phyloP scores from a whole-genome alignment of 345 rosid genomes.

The Cardamine occulta region DNA sequence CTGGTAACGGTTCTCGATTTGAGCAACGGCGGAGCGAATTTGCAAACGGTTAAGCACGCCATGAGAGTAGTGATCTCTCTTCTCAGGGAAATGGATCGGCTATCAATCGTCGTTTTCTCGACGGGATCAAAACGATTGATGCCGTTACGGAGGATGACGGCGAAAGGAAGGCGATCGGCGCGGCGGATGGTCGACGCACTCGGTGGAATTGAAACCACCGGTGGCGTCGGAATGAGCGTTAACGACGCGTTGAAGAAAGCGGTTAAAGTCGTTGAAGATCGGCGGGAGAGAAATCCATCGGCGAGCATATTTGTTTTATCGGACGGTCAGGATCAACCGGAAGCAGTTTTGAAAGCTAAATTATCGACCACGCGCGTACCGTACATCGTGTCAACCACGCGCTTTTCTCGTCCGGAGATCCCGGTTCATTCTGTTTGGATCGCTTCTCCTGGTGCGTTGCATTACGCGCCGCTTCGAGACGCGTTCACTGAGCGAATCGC shows the following conservation, averaged over 20 bases:
- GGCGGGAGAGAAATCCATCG: conserved; percentile 72
- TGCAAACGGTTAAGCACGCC: conserved; percentile 64
- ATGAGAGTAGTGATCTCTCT: conserved; percentile 65
- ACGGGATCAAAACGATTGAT: conserved; percentile 66
- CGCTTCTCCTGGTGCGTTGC: conserved; percentile 37
- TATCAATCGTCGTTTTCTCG: conserved; percentile 83
- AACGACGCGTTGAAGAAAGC: conserved; percentile 88
- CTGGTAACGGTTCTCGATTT: conserved; percentile 77
- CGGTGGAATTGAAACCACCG: conserved; percentile 37
- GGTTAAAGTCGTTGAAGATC: conserved; percentile 83
- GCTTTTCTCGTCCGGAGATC: conserved; percentile 53
- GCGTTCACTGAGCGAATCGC: conserved; percentile 54
- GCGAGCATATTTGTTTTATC: conserved; percentile 61
- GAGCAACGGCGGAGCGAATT: conserved; percentile 50
- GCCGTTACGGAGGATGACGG: conserved; percentile 79
- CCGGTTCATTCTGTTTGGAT: conserved; percentile 70
- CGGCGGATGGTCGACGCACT: conserved; percentile 68
- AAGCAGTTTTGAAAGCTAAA: conserved; percentile 37
- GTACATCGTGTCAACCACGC: conserved; percentile 58
- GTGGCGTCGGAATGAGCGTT: conserved; percentile 60
- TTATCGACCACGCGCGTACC: conserved; percentile 39
- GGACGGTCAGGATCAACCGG: conserved; percentile 60
- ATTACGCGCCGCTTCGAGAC: conserved; percentile 52
- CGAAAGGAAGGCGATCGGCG: conserved; percentile 69
- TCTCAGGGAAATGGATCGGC: conserved; percentile 66